phyloP scores from a whole-genome alignment of 108 stramenopile species.

The Poteriospumella lacustris region DNA sequence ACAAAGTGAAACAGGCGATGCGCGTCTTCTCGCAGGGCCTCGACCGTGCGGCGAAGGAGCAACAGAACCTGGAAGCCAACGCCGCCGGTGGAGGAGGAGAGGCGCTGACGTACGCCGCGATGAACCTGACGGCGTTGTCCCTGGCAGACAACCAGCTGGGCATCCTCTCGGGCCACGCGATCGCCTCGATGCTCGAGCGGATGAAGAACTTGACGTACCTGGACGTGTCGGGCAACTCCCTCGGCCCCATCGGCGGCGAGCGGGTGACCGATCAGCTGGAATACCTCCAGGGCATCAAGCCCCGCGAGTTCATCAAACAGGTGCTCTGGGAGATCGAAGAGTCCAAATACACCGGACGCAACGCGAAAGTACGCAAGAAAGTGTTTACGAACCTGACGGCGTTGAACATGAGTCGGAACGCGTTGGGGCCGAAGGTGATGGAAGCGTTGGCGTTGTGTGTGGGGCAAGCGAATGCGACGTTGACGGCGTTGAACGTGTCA shows the following conservation, averaged over 20 bases:
- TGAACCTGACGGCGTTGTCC: neutral
- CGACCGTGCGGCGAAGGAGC: no score
- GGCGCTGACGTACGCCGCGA: neutral
- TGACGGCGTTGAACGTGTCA: conserved; percentile 10
- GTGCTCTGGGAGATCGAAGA: conserved; percentile 2
- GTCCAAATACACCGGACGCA: neutral
- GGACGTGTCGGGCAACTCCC: neutral
- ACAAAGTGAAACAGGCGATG: no score
- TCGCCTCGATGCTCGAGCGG: neutral
- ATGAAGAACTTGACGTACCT: neutral
- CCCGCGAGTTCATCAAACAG: neutral
- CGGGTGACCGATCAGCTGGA: neutral
- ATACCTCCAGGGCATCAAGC: neutral
- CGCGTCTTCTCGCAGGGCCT: no score
- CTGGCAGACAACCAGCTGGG: conserved; percentile 27
- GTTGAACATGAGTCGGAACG: conserved; percentile 8
- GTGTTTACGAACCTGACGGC: neutral
- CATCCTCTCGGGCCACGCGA: neutral
- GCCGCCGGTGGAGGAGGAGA: no score
- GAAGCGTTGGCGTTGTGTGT: neutral
- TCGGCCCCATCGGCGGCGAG: neutral
- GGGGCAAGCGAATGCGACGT: no score
- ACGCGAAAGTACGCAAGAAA: conserved; percentile 10
- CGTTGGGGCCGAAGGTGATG: conserved; percentile 3
- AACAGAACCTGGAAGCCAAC: no score